Conservation (phyloP, 176 grass and related monocot species). For the Tillandsia fasciculata region DNA sequence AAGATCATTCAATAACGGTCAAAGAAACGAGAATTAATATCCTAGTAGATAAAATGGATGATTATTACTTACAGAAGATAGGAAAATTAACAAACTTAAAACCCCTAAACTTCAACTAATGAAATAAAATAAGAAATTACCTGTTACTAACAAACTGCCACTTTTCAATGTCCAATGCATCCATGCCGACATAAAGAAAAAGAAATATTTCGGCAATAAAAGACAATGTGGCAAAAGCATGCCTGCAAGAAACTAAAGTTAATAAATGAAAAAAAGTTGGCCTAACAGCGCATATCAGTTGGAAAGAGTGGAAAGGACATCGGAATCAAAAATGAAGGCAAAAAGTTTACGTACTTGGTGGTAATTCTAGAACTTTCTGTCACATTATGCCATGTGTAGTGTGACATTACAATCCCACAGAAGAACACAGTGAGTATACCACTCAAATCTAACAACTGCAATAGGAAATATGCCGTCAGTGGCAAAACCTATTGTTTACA, state of each 20-base stretch:
- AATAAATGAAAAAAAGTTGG: not conserved
- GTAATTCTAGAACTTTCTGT: slow-evolving; percentile 95
- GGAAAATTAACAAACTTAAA: too few species aligned
- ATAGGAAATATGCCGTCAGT: slow-evolving; percentile 22
- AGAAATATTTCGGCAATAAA: slow-evolving; percentile 86
- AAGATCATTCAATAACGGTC: too few species aligned
- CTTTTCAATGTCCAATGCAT: slow-evolving; percentile 96
- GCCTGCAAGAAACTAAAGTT: slow-evolving; percentile 31
- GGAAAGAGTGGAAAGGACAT: not conserved
- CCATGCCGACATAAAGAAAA: slow-evolving; percentile 93
- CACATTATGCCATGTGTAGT: slow-evolving; percentile 98
- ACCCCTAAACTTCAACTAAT: not conserved
- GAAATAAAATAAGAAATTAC: slow-evolving; percentile 7
- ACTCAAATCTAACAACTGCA: slow-evolving; percentile 79
- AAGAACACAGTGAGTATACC: slow-evolving; percentile 96
- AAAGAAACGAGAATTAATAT: too few species aligned
- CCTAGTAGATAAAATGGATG: too few species aligned
- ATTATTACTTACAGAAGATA: too few species aligned
- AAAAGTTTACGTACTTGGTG: slow-evolving; percentile 54
- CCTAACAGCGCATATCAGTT: not conserved
- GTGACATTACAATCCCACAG: slow-evolving; percentile 87
- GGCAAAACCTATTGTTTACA: not conserved
- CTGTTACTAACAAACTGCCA: slow-evolving; percentile 64
- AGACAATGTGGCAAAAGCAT: slow-evolving; percentile 80
- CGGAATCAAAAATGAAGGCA: not conserved